Evolutionary conservation across 2,329 filamentous ascomycete species (phyloP).

Genomic region (Parastagonospora avenae): DNA sequence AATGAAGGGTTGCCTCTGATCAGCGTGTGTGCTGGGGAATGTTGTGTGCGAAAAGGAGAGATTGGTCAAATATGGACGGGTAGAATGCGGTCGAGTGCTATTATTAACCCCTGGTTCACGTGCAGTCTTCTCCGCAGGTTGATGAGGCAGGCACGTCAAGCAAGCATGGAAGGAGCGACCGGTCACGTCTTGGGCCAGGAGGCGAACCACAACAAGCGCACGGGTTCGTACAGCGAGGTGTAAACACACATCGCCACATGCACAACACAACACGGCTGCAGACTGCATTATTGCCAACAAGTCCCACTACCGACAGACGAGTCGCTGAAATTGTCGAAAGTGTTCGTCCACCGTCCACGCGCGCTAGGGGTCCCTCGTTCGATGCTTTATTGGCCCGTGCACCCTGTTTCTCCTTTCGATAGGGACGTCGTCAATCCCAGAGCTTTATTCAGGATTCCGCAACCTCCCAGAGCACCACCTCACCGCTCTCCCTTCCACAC

Average conservation of each 20-base stretch:
- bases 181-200: neutral
- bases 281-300: neutral
- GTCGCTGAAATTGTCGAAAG: neutral
- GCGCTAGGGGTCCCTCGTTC: neutral
- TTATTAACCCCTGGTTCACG: conserved; percentile 2
- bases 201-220: neutral
- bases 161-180: neutral
- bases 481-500: conserved; percentile 6
- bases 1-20: conserved; percentile 13
- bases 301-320: neutral
- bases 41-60: conserved; percentile 1
- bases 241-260: neutral
- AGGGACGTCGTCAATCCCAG: conserved; percentile 1
- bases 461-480: neutral
- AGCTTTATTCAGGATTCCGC: neutral
- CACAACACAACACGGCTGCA: neutral
- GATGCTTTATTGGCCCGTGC: neutral
- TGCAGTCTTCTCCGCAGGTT: neutral
- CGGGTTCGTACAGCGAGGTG: neutral
- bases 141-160: neutral
- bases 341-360: neutral
- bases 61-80: neutral
- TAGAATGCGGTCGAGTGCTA: neutral
- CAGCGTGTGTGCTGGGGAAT: neutral
- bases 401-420: neutral